A percentile compares a stretch with the other conserved stretches of the same genome.
Conservation (phyloP, 148 eudicot genomes). For the Persicaria tinctoria region DNA sequence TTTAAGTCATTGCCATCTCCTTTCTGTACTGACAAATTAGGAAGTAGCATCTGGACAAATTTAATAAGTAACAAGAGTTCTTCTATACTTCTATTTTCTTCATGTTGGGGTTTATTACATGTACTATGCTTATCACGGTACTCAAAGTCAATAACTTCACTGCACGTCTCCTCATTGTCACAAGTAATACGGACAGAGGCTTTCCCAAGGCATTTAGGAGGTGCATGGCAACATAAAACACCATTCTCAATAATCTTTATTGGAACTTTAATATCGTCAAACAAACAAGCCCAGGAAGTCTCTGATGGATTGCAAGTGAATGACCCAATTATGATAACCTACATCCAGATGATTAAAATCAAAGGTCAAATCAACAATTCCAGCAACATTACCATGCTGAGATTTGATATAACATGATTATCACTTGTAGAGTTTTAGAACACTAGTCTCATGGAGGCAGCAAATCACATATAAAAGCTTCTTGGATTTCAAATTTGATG, state of each 20-base stretch:
- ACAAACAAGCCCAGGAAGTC: conserved; percentile 72
- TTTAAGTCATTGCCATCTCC: conserved; percentile 33
- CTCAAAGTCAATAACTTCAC: conserved; percentile 91
- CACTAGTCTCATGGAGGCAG: neutral
- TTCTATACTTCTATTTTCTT: conserved; percentile 43
- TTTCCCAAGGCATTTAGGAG: conserved; percentile 65
- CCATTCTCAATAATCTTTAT: conserved; percentile 73
- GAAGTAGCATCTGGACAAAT: conserved; percentile 63
- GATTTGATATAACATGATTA: no score
- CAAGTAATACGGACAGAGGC: conserved; percentile 68
- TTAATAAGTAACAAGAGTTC: conserved; percentile 67
- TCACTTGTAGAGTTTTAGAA: neutral
- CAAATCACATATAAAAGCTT: neutral
- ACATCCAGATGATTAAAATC: conserved; percentile 19
- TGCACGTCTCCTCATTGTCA: conserved; percentile 67
- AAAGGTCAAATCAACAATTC: no score
- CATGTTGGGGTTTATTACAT: conserved; percentile 26
- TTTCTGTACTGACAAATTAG: conserved; percentile 26
- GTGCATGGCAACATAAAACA: conserved; percentile 70
- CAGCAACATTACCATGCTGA: no score
- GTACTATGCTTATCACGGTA: conserved; percentile 40
- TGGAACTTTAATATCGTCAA: conserved; percentile 85
- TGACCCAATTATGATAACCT: conserved; percentile 86
- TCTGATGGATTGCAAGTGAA: conserved; percentile 63
- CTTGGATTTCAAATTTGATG: neutral